Base-by-base conservation (phyloP, 228 moss, liverwort and hornwort species). In the Sphagnum magellanicum region DNA sequence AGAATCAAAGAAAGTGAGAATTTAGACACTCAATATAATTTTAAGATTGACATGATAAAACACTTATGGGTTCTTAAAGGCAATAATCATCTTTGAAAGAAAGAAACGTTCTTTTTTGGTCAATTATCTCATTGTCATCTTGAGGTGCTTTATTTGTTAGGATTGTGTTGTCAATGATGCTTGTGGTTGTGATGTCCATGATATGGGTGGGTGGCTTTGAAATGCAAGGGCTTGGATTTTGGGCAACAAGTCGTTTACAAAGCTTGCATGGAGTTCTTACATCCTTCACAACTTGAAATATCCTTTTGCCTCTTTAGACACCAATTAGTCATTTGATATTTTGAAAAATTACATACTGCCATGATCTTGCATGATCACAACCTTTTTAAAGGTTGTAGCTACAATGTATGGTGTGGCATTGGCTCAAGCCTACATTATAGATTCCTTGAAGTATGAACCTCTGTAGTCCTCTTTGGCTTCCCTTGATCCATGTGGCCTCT, bases 1-100 rank as follows among this genome's bases (percentile, higher is more conserved):
- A 73, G 74, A 7, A 64, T 74, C 16, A 79, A 71, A 51, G 83
- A 83, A 69, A 58, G 73, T 11, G 79, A 79, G 60, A 67, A 74
- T 46, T 32, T 52, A 5, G 79, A 79, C 57, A 78, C 71, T 15
- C 79, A 83, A 60, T 83, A 76, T 10, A 71, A 67, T 57, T 76
- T 79, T 6, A 69, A 71, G 7, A 59, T 63, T 0, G 83, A 83
- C 76, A 68, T 83, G 69, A 79, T 83, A 10, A 79, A 83, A 73
- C 83, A 83, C 57, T 74, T 79, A 3, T 83, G 83, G 83, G 11
- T 59, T 16, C 69, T 72, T 9, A 72, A 49, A 70, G 4, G 7
- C 69, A 8, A 50, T 11, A 62, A 71, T 8, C 58, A 67, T 5
- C 68, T 61, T 59, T 82, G 74, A 76, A 6, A 62, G 46, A 4